Evolutionary conservation across 78 protist species (phyloP).

Genomic region (slime mould (Dictyostelium discoideum)): dicty_2.7 NC_007090.3:2428001-2428500

Average conservation of each 20-base stretch:
- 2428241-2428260: background rate
- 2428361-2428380: background rate
- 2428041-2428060: conserved; percentile 8
- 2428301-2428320: background rate
- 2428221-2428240: background rate
- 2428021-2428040: conserved; percentile 5
- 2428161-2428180: background rate
- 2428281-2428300: conserved; percentile 32
- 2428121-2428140: conserved; percentile 18
- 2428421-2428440: conserved; percentile 14
- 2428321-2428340: conserved; percentile 12
- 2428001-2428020: conserved; percentile 34
- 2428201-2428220: background rate
- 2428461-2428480: background rate
- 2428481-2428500: background rate
- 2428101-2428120: conserved; percentile 21
- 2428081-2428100: conserved; percentile 34
- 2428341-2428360: conserved; percentile 11
- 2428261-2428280: background rate
- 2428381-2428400: background rate
- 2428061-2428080: conserved; percentile 6
- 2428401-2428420: conserved; percentile 50
- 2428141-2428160: conserved; percentile 30
- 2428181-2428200: background rate
- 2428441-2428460: background rate